A percentile compares a stretch with the other conserved stretches of the same genome.
Conservation (phyloP, 2,329 filamentous ascomycete genomes). For the Colletotrichum liriopes region DNA sequence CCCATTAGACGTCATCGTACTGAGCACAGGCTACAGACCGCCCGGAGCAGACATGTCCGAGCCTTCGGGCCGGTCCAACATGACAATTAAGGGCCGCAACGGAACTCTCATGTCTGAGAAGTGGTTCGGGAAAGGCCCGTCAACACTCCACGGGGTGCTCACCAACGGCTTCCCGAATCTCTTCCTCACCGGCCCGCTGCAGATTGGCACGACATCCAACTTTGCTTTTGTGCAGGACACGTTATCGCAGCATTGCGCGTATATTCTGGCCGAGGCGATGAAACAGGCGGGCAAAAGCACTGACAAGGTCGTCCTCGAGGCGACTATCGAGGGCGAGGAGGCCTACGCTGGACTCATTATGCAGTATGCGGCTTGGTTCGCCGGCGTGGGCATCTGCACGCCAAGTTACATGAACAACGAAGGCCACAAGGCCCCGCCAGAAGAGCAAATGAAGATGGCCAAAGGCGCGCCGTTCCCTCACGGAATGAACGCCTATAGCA, state of each 20-base stretch:
- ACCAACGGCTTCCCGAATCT: slow-evolving; percentile 69
- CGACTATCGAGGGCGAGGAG: slow-evolving; percentile 62
- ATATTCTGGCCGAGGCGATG: slow-evolving; percentile 51
- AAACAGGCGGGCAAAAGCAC: slow-evolving; percentile 44
- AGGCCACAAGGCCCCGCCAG: slow-evolving; percentile 51
- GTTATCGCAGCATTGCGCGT: slow-evolving; percentile 58
- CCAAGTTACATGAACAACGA: slow-evolving; percentile 68
- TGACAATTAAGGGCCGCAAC: slow-evolving; percentile 59
- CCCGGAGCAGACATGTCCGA: slow-evolving; percentile 52
- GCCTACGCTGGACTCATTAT: slow-evolving; percentile 61
- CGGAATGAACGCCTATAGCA: slow-evolving; percentile 52
- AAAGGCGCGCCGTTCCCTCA: slow-evolving; percentile 50
- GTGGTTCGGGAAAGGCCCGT: slow-evolving; percentile 57
- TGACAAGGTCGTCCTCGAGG: slow-evolving; percentile 56
- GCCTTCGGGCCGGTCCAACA: slow-evolving; percentile 43
- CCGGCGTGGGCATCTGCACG: slow-evolving; percentile 64
- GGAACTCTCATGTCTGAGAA: slow-evolving; percentile 62
- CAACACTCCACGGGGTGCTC: slow-evolving; percentile 68
- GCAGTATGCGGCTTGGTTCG: slow-evolving; percentile 57
- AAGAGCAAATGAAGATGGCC: slow-evolving; percentile 52
- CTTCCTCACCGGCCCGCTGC: slow-evolving; percentile 62
- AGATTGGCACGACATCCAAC: slow-evolving; percentile 58
- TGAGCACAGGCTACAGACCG: slow-evolving; percentile 56
- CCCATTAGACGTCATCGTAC: slow-evolving; percentile 58
- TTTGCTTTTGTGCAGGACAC: slow-evolving; percentile 55